These are phyloP conservation scores for Umbelopsis sp. DNA, from an alignment of 371 early-diverging fungal genomes.

Conservation along the genomic window DNA sequence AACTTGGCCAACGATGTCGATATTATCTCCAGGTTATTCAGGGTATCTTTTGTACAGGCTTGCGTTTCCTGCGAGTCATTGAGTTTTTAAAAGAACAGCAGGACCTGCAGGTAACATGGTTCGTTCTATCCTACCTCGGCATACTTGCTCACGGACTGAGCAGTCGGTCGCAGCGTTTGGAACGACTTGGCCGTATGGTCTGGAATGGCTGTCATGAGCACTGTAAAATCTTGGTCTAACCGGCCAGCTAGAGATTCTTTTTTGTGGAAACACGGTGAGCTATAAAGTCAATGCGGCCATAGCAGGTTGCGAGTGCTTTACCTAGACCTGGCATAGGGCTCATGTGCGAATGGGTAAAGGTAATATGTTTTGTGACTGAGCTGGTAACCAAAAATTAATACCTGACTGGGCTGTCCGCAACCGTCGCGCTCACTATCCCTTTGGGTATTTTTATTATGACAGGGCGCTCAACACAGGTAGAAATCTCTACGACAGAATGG, in stretches of 20 bases:
- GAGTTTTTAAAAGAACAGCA: neutral
- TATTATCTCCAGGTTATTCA: slow-evolving; percentile 1
- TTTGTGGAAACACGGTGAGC: neutral
- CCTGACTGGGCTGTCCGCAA: no score
- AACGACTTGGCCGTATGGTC: slow-evolving; percentile 4
- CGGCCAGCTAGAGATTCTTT: neutral
- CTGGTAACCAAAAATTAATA: no score
- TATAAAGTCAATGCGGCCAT: neutral
- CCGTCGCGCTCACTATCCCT: no score
- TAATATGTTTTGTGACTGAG: no score
- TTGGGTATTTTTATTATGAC: neutral
- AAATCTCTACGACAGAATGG: no score
- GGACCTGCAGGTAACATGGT: no score
- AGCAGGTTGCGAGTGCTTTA: neutral
- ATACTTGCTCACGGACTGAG: neutral
- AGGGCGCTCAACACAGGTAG: neutral
- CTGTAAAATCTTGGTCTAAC: neutral
- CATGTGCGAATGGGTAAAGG: no score
- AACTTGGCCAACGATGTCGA: neutral
- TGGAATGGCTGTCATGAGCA: neutral
- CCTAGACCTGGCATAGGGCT: no score
- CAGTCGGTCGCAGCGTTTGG: neutral
- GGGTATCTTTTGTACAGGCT: neutral
- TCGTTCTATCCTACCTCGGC: neutral
- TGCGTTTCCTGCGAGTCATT: neutral